These are phyloP conservation scores for Inonotus obliquus DNA, from an alignment of 1,284 basidiomycete species.

Conservation along the genomic window DNA sequence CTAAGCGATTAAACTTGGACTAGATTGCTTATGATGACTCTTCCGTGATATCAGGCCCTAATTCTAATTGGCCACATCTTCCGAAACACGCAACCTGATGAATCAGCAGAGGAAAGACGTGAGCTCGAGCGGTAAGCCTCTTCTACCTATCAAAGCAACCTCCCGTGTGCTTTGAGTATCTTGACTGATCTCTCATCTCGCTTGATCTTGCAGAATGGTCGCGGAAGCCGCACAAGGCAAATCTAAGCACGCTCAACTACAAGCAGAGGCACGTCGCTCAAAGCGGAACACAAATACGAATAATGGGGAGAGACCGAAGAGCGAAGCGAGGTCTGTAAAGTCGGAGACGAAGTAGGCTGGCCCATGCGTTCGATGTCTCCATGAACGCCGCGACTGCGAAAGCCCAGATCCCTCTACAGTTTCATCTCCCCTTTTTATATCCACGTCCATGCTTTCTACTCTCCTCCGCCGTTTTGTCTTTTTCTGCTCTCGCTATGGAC, in stretches of 20 bases:
- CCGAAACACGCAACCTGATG: slow-evolving; percentile 79
- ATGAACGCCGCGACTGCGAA: too few relatives aligned
- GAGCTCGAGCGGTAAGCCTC: slow-evolving; percentile 79
- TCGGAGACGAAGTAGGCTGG: too few relatives aligned
- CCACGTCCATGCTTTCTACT: too few relatives aligned
- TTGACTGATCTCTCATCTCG: neutral
- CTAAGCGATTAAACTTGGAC: neutral
- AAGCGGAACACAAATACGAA: neutral
- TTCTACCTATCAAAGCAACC: neutral
- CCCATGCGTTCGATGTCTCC: too few relatives aligned
- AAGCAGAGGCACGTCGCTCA: slow-evolving; percentile 24
- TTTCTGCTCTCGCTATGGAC: too few relatives aligned
- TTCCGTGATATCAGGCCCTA: slow-evolving; percentile 51
- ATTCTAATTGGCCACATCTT: slow-evolving; percentile 83
- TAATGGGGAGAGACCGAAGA: slow-evolving; percentile 1
- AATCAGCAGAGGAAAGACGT: slow-evolving; percentile 85
- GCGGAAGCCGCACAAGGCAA: slow-evolving; percentile 67
- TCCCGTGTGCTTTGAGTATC: too few relatives aligned
- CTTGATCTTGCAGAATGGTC: slow-evolving; percentile 43
- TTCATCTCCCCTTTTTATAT: too few relatives aligned
- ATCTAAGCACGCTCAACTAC: slow-evolving; percentile 46
- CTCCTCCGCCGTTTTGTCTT: too few relatives aligned
- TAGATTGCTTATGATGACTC: neutral
- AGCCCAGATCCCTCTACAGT: too few relatives aligned
- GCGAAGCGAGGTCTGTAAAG: slow-evolving; percentile 1